Evolutionary conservation across 202 grass and related monocot species (phyloP).

Genomic region (Musa balbisiana): DNA sequence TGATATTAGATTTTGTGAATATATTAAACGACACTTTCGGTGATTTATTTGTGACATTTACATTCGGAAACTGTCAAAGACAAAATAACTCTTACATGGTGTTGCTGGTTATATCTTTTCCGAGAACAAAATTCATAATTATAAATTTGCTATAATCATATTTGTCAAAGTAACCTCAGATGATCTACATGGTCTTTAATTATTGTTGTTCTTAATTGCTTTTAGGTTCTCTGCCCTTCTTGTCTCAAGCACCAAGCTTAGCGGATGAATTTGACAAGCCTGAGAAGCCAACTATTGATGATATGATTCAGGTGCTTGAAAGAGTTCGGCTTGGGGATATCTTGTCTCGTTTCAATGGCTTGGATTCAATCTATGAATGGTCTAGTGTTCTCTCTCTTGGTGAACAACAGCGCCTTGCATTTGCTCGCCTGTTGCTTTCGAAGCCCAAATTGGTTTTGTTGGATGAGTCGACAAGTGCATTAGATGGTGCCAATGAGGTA

Average conservation of each 20-base stretch:
- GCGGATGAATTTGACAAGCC: constrained; percentile 29
- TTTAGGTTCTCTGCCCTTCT: constrained; percentile 51
- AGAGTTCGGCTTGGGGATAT: constrained; percentile 66
- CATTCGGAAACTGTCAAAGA: too few species aligned
- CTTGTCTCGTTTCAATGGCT: constrained; percentile 79
- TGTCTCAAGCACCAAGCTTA: constrained; percentile 49
- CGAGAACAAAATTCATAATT: too few species aligned
- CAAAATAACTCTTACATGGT: too few species aligned
- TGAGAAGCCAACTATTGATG: constrained; percentile 56
- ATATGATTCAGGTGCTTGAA: constrained; percentile 67
- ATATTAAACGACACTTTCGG: too few species aligned
- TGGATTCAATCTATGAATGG: constrained; percentile 90
- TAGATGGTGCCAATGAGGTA: constrained; percentile 87
- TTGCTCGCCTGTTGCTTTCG: constrained; percentile 70
- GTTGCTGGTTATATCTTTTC: too few species aligned
- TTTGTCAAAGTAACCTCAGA: background rate
- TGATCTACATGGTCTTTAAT: background rate
- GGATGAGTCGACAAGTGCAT: constrained; percentile 89
- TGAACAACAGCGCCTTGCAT: constrained; percentile 91
- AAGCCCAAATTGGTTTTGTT: constrained; percentile 72
- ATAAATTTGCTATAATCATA: background rate
- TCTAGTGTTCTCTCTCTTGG: constrained; percentile 95
- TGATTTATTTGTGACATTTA: too few species aligned
- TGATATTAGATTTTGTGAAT: too few species aligned
- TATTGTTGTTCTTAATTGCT: constrained; percentile 8